Percentiles rank a stretch among this genome's conserved stretches.
phyloP scores from a whole-genome alignment of 805 yeast genomes.

The Sungouiozyma intestinalis region DNA sequence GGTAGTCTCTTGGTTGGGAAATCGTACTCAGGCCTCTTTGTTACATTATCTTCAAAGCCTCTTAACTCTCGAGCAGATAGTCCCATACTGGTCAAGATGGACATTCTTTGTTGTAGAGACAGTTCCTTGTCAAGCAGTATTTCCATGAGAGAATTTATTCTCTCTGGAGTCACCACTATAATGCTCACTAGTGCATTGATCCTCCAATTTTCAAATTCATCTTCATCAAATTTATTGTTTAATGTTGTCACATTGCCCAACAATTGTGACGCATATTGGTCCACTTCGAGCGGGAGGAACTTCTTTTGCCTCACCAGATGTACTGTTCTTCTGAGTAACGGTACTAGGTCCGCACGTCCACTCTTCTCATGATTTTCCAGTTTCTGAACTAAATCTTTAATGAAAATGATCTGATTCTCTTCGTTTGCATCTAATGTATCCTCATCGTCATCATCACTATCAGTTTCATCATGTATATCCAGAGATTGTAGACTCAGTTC shows the following conservation, averaged over 20 bases:
- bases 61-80: constrained; percentile 64
- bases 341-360: constrained; percentile 33
- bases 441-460: constrained; percentile 23
- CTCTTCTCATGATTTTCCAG: constrained; percentile 36
- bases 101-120: constrained; percentile 68
- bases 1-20: constrained; percentile 29
- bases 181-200: constrained; percentile 58
- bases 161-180: constrained; percentile 42
- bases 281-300: constrained; percentile 48
- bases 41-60: constrained; percentile 45
- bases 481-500: neutral
- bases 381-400: constrained; percentile 59
- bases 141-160: constrained; percentile 30
- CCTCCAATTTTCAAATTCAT: constrained; percentile 51
- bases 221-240: constrained; percentile 45
- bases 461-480: constrained; percentile 2
- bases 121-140: constrained; percentile 61
- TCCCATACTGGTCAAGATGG: constrained; percentile 56
- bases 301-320: constrained; percentile 56
- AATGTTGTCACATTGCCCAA: constrained; percentile 42
- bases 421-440: constrained; percentile 17
- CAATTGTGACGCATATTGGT: constrained; percentile 45
- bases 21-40: constrained; percentile 29
- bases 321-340: constrained; percentile 33
- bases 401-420: constrained; percentile 44